Evolutionary conservation across 805 yeast genomes (phyloP), one percentile per base, ranked within the genome.

Genomic region (Metschnikowia anglica): DNA sequence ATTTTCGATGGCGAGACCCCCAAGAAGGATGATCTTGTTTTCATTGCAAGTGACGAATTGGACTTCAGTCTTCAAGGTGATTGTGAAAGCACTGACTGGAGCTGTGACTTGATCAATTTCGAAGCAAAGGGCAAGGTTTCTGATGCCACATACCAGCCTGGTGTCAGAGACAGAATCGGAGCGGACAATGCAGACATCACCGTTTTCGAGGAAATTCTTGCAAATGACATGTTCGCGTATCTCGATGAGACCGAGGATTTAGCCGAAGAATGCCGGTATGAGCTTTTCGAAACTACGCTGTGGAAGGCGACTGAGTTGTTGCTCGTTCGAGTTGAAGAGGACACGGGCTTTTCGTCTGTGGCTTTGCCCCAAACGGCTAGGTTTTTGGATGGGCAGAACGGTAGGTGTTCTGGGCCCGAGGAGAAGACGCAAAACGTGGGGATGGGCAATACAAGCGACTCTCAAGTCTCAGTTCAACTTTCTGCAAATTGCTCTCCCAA

Each of bases 191-290:
- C 17, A 8, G 9, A 17, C 11, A 23, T 6, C 2, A 13, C 20
- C 9, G 15, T 6, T 25, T 16, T 17, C 23, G 25, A 27, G 12
- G 39, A 36, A 17, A 2, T 18, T 31, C 21, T 17, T 11, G 21
- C 23, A 4, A 18, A 17, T 18, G 34, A 17, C 2, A 19, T 38
- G 36, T 38, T 23, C 20, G 30, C 12, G 8, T 31, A 17, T 31
- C 30, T 23, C 13, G 35, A 29, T n/a, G 35, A 30, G 12, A 38
- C 41, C 25, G 36, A 30, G 25, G 31, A 31, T 24, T 19, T 38
- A 3, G 41, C 29, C 3, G 35, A 31, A 4, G 31, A 38, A 5
- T 30, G 41, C 25, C 30, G 30, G 18, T 7, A 13, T 6, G 19
- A 31, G 4, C 41, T 38, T 24, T 30, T 38, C 13, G 30, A 24